A percentile compares a stretch with the other conserved stretches of the same genome.
phyloP scores from a whole-genome alignment of 148 eudicot genomes.

The Camellia lanceoleosa region DNA sequence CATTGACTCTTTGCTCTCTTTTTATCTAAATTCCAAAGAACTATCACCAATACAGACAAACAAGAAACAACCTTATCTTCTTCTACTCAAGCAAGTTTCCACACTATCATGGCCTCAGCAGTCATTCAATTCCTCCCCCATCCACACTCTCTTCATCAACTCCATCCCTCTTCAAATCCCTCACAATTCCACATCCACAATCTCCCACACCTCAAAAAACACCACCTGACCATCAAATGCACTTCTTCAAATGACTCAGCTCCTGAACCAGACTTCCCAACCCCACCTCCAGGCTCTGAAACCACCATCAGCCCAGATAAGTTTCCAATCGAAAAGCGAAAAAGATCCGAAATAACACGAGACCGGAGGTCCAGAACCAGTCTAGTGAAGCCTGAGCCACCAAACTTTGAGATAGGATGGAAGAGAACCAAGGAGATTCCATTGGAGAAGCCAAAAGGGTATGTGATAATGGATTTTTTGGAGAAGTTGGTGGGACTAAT shows the following conservation, averaged over 20 bases:
- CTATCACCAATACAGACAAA: not conserved
- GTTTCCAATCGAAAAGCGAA: conserved; percentile 69
- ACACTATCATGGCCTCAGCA: conserved; percentile 29
- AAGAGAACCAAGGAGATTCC: conserved; percentile 65
- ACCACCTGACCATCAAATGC: conserved; percentile 22
- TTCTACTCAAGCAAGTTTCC: not conserved
- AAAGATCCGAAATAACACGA: conserved; percentile 64
- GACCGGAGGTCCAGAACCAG: conserved; percentile 43
- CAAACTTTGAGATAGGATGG: conserved; percentile 83
- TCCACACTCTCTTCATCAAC: conserved; percentile 4
- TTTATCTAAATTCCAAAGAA: not conserved
- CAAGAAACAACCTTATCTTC: conserved; percentile 11
- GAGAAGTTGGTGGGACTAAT: conserved; percentile 66
- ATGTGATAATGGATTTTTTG: conserved; percentile 84
- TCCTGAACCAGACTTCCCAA: conserved; percentile 37
- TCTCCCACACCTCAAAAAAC: not conserved
- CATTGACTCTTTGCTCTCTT: not conserved
- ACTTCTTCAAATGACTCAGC: conserved; percentile 24
- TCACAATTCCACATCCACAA: conserved; percentile 4
- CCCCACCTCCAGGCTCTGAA: conserved; percentile 32
- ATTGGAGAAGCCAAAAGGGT: conserved; percentile 71
- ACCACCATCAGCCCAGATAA: conserved; percentile 53
- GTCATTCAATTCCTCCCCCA: conserved; percentile 10
- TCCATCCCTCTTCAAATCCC: conserved; percentile 11
- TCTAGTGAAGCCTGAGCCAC: conserved; percentile 64